phyloP scores from a whole-genome alignment of 805 yeast genomes.

The Metschnikowia lunata region DNA sequence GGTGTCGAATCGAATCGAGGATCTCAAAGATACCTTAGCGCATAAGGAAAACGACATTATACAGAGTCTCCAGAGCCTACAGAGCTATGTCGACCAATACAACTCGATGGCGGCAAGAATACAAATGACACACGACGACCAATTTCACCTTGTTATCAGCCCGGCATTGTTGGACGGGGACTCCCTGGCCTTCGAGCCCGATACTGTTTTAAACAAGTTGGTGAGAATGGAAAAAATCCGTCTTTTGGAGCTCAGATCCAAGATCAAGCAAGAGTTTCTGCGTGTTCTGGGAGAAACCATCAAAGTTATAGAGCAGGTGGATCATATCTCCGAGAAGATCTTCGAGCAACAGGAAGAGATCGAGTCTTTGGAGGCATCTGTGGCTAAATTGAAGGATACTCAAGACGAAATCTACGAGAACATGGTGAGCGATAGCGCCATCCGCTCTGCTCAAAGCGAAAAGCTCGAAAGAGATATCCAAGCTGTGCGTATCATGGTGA shows the following conservation, averaged over 20 bases:
- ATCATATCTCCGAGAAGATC: slow-evolving; percentile 50
- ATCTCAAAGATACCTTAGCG: slow-evolving; percentile 41
- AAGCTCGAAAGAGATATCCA: slow-evolving; percentile 56
- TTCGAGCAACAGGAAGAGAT: slow-evolving; percentile 53
- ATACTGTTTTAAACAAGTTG: slow-evolving; percentile 43
- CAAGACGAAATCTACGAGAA: slow-evolving; percentile 55
- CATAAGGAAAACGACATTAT: slow-evolving; percentile 49
- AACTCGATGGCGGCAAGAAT: slow-evolving; percentile 51
- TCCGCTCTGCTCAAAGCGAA: slow-evolving; percentile 62
- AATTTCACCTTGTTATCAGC: slow-evolving; percentile 39
- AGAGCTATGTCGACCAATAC: slow-evolving; percentile 51
- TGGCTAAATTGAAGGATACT: slow-evolving; percentile 47
- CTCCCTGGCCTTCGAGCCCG: slow-evolving; percentile 18
- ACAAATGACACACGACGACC: slow-evolving; percentile 22
- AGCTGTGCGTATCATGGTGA: slow-evolving; percentile 42
- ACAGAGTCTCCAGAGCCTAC: slow-evolving; percentile 47
- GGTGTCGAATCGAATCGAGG: slow-evolving; percentile 40
- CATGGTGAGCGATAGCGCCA: slow-evolving; percentile 48
- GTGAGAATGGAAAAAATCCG: slow-evolving; percentile 42
- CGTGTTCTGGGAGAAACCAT: slow-evolving; percentile 53
- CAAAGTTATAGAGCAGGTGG: slow-evolving; percentile 54
- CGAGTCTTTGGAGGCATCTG: slow-evolving; percentile 54
- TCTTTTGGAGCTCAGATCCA: slow-evolving; percentile 26
- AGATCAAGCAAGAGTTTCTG: slow-evolving; percentile 43
- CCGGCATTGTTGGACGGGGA: slow-evolving; percentile 9